A percentile compares a stretch with the other conserved stretches of the same genome.
These are phyloP conservation scores for Candida pseudoviswanathii DNA, from an alignment of 1,139 yeast genomes.

Conservation along the genomic window DNA sequence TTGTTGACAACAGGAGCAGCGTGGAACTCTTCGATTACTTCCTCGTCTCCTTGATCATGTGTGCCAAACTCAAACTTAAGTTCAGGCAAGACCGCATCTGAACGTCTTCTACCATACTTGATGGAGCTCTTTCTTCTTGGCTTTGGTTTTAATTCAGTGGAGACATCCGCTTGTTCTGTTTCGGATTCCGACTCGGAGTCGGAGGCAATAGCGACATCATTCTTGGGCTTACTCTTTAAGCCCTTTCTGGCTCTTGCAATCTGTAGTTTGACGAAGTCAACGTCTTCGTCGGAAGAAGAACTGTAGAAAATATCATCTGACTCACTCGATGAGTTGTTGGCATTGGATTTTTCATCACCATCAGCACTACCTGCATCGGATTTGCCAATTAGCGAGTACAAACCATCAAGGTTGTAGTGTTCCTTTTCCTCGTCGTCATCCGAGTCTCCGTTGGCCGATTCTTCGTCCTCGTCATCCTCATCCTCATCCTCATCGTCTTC, in stretches of 20 bases:
- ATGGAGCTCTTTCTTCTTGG: constrained; percentile 24
- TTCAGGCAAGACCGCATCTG: constrained; percentile 47
- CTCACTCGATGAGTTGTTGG: constrained; percentile 15
- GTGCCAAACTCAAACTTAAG: constrained; percentile 58
- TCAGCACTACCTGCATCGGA: constrained; percentile 15
- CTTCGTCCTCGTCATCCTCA: constrained; percentile 32
- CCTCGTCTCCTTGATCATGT: constrained; percentile 19
- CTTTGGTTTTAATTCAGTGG: constrained; percentile 6
- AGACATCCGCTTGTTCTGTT: constrained; percentile 13
- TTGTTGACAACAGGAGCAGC: constrained; percentile 2
- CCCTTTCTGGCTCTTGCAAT: constrained; percentile 52
- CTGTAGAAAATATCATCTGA: constrained; percentile 32
- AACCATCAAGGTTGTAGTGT: constrained; percentile 20
- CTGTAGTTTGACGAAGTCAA: constrained; percentile 70
- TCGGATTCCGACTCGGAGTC: constrained; percentile 9
- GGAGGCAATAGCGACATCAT: constrained; percentile 12
- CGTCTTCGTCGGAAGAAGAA: constrained; percentile 56
- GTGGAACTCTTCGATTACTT: constrained; percentile 25
- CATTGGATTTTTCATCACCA: constrained; percentile 18
- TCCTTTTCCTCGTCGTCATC: constrained; percentile 21
- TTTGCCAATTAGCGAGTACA: constrained; percentile 23
- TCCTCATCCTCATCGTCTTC: constrained; percentile 22
- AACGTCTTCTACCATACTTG: constrained; percentile 40
- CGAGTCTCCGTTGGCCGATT: constrained; percentile 15
- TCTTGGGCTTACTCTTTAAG: constrained; percentile 15